A percentile compares a stretch with the other conserved stretches of the same genome.
Conservation (phyloP, 2,329 filamentous ascomycete genomes). For the Clonostachys sp. region DNA sequence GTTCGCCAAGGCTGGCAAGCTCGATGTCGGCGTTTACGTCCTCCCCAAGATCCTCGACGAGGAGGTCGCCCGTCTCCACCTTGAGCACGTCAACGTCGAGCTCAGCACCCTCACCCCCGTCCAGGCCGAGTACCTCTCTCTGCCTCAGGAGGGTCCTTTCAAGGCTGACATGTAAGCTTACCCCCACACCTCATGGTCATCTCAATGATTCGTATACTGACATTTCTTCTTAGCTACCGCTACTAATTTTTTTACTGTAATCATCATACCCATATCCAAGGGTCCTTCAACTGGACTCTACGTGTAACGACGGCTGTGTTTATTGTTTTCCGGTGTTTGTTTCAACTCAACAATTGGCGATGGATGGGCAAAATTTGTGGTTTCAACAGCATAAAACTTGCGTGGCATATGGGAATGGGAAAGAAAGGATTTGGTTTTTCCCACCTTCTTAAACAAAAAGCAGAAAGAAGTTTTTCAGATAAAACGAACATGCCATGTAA, state of each 20-base stretch:
- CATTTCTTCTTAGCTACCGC: conserved; percentile 29
- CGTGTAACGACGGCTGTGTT: conserved; percentile 22
- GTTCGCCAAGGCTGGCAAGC: conserved; percentile 89
- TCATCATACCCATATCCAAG: conserved; percentile 19
- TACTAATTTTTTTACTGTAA: conserved; percentile 31
- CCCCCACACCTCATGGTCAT: not conserved
- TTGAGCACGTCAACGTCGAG: conserved; percentile 91
- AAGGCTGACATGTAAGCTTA: conserved; percentile 82
- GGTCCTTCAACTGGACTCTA: conserved; percentile 33
- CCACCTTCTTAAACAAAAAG: too few relatives aligned
- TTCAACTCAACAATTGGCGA: conserved; percentile 15
- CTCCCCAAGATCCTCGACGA: conserved; percentile 98
- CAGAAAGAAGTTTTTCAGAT: too few relatives aligned
- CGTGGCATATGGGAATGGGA: conserved; percentile 19
- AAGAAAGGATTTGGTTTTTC: not conserved
- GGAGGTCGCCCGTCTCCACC: conserved; percentile 93
- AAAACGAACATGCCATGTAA: too few relatives aligned
- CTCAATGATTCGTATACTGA: conserved; percentile 6
- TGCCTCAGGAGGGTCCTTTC: conserved; percentile 84
- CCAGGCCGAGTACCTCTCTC: conserved; percentile 92
- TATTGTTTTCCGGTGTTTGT: conserved; percentile 6
- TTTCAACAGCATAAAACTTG: conserved; percentile 39
- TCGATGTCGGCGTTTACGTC: conserved; percentile 87
- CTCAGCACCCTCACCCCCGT: conserved; percentile 78
- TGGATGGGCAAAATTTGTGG: conserved; percentile 29